These are phyloP conservation scores for Triticum aestivum DNA, from an alignment of 176 grass and related monocot genomes.

Conservation along the genomic window DNA sequence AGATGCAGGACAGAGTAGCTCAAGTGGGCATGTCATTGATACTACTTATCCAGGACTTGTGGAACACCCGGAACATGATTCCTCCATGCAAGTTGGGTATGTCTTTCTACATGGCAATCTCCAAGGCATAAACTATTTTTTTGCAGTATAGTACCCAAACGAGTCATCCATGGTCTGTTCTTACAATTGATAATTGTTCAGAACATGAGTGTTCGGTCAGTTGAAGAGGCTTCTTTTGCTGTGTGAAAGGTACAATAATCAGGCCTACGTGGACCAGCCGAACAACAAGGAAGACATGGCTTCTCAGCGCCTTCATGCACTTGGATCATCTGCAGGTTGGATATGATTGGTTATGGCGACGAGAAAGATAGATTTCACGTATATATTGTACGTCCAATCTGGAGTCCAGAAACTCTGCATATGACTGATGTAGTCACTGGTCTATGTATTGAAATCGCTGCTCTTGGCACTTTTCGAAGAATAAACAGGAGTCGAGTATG, in stretches of 20 bases:
- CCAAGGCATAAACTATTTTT: neutral
- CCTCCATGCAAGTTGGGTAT: constrained; percentile 44
- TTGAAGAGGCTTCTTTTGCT: neutral
- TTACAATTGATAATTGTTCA: neutral
- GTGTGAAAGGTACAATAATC: constrained; percentile 24
- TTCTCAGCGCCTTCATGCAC: neutral
- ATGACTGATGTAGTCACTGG: neutral
- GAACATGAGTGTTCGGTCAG: neutral
- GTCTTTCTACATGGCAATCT: neutral
- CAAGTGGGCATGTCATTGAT: constrained; percentile 26
- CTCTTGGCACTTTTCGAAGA: neutral
- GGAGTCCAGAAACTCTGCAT: neutral
- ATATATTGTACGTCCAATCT: neutral
- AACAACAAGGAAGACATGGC: constrained; percentile 34
- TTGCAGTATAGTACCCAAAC: neutral
- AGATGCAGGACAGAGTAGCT: constrained; percentile 42
- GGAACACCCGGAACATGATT: constrained; percentile 22
- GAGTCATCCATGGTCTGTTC: neutral
- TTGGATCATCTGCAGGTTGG: constrained; percentile 29
- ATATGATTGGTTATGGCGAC: constrained; percentile 24
- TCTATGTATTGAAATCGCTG: neutral
- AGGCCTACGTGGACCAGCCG: constrained; percentile 38
- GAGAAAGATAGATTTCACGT: neutral
- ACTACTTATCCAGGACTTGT: constrained; percentile 33
- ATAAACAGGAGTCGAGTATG: neutral